Evolutionary conservation across 2,329 filamentous ascomycete genomes (phyloP).

Genomic region (Claviceps sp.): DNA sequence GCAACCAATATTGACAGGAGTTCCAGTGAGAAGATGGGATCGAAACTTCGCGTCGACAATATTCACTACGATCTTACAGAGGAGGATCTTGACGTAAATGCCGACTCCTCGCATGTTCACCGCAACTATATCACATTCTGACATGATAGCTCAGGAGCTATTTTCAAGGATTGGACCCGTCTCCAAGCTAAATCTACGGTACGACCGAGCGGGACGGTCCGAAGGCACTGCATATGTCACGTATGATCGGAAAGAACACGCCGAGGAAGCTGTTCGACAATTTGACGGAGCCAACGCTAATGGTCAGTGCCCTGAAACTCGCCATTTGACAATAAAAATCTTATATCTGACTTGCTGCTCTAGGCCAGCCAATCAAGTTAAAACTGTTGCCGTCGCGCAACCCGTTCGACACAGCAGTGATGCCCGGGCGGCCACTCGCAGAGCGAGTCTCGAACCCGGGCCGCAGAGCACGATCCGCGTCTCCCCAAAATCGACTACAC

Average conservation of each 20-base stretch:
- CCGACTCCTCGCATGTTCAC: background rate
- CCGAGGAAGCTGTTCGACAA: constrained; percentile 59
- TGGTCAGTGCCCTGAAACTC: constrained; percentile 27
- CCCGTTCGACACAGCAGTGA: constrained; percentile 41
- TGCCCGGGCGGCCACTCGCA: constrained; percentile 42
- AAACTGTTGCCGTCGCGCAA: constrained; percentile 48
- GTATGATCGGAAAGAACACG: constrained; percentile 59
- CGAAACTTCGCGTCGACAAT: constrained; percentile 75
- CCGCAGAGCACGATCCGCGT: constrained; percentile 50
- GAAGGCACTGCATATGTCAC: constrained; percentile 76
- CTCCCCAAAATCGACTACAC: constrained; percentile 31
- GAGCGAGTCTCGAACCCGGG: constrained; percentile 45
- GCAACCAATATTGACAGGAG: background rate
- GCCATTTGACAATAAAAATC: background rate
- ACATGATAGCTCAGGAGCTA: constrained; percentile 46
- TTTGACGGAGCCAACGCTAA: constrained; percentile 88
- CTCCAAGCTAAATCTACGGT: constrained; percentile 54
- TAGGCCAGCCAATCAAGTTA: constrained; percentile 68
- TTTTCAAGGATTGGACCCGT: constrained; percentile 69
- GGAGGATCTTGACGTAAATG: constrained; percentile 60
- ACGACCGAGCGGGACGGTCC: constrained; percentile 80
- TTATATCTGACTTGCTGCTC: background rate
- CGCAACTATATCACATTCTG: constrained; percentile 9
- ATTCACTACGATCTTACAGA: constrained; percentile 85
- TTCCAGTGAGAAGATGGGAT: constrained; percentile 38